These are phyloP conservation scores for Stereocaulon alpinum DNA, from an alignment of 495 filamentous ascomycete species.

Conservation along the genomic window DNA sequence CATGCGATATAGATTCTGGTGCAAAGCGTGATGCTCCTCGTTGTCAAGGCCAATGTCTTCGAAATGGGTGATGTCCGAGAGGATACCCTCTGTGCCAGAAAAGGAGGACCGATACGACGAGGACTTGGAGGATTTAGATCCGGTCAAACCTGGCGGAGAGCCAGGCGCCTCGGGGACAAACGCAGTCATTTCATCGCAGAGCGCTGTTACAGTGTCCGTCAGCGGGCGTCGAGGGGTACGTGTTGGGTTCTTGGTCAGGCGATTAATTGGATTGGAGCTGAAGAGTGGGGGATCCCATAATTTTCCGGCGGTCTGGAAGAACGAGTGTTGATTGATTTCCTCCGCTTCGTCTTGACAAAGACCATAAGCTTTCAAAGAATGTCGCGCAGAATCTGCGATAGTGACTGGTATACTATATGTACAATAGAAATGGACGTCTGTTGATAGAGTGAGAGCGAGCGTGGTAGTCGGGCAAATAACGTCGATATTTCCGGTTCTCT, in stretches of 20 bases:
- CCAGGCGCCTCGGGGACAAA: conserved; percentile 49
- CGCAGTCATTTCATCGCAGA: conserved; percentile 47
- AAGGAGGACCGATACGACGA: conserved; percentile 72
- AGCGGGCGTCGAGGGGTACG: conserved; percentile 8
- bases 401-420: conserved; percentile 18
- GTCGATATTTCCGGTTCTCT: too few relatives aligned
- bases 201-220: conserved; percentile 1
- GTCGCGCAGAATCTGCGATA: conserved; percentile 10
- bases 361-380: conserved; percentile 16
- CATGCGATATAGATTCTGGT: conserved; percentile 18
- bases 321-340: conserved; percentile 10
- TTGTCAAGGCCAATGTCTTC: conserved; percentile 89
- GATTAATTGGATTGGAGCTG: conserved; percentile 5
- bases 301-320: conserved; percentile 1
- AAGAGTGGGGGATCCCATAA: conserved; percentile 1
- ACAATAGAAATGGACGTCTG: conserved; percentile 11
- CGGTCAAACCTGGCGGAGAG: conserved; percentile 74
- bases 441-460: too few relatives aligned
- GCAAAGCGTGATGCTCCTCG: conserved; percentile 40
- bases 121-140: conserved; percentile 81
- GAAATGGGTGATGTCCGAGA: conserved; percentile 69
- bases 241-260: neutral
- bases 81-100: conserved; percentile 53
- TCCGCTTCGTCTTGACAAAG: conserved; percentile 1
- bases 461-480: too few relatives aligned